A percentile compares a stretch with the other conserved stretches of the same genome.
phyloP scores from a whole-genome alignment of 495 filamentous ascomycete genomes.

The Sporormia fimetaria region DNA sequence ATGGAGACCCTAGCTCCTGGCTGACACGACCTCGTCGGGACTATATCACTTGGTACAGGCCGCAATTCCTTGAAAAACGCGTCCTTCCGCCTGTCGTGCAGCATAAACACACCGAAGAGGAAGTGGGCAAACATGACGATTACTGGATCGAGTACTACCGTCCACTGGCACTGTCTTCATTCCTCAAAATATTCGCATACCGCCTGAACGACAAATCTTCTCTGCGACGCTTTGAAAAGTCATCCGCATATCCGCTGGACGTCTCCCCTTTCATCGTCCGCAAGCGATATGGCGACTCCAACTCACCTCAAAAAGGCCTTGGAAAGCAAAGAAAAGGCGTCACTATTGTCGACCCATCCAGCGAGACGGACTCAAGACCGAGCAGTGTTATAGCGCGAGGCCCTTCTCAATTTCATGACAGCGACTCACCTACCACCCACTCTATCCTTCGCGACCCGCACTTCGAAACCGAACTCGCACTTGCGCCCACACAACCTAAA shows the following conservation, averaged over 20 bases:
- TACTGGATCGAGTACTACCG: conserved; percentile 99
- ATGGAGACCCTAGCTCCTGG: conserved; percentile 67
- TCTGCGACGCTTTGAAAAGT: conserved; percentile 64
- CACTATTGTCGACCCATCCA: conserved; percentile 46
- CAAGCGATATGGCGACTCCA: conserved; percentile 34
- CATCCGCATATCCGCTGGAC: conserved; percentile 61
- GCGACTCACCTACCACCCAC: conserved; percentile 22
- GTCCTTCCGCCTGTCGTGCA: conserved; percentile 31
- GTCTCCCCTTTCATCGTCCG: conserved; percentile 54
- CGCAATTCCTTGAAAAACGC: conserved; percentile 51
- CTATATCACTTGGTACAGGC: conserved; percentile 82
- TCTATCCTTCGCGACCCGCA: conserved; percentile 29
- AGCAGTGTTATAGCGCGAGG: conserved; percentile 3
- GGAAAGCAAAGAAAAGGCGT: conserved; percentile 50
- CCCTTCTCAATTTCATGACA: conserved; percentile 4
- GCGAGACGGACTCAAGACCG: conserved; percentile 25
- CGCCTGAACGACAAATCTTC: conserved; percentile 82
- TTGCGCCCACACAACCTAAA: background rate
- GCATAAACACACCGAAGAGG: conserved; percentile 37
- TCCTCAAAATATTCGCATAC: conserved; percentile 79
- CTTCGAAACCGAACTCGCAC: conserved; percentile 11
- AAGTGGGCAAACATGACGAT: conserved; percentile 68
- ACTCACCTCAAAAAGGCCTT: conserved; percentile 32
- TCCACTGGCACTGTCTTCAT: conserved; percentile 70
- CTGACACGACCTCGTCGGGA: conserved; percentile 51